These are phyloP conservation scores for Xylaria sp. DNA, from an alignment of 2,329 filamentous ascomycete species.

Conservation along the genomic window DNA sequence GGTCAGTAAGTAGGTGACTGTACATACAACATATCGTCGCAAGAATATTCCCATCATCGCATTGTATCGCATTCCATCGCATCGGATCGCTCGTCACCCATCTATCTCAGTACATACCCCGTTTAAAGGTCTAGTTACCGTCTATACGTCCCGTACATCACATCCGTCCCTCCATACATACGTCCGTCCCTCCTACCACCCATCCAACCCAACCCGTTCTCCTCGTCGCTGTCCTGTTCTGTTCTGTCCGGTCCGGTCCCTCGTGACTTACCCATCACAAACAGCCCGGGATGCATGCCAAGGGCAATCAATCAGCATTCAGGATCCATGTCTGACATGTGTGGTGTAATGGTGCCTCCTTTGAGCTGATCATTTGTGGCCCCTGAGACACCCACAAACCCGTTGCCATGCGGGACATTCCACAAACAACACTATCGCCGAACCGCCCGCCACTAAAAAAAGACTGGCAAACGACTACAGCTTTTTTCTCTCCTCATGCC, in stretches of 20 bases:
- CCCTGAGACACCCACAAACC: conserved; percentile 30
- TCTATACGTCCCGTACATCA: background rate
- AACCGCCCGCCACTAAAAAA: conserved; percentile 13
- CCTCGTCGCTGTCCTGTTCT: background rate
- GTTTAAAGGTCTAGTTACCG: background rate
- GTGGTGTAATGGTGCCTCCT: conserved; percentile 22
- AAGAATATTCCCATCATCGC: conserved; percentile 17
- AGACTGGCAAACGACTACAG: background rate
- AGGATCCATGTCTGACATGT: conserved; percentile 35
- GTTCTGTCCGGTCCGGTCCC: conserved; percentile 20
- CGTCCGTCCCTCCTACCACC: conserved; percentile 9
- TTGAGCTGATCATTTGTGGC: conserved; percentile 30
- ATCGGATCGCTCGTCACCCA: conserved; percentile 6
- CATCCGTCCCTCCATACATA: conserved; percentile 6
- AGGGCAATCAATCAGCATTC: conserved; percentile 33
- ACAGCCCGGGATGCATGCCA: conserved; percentile 29
- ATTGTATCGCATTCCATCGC: background rate
- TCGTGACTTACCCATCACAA: conserved; percentile 38
- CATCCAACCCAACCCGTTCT: conserved; percentile 2
- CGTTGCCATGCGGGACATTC: conserved; percentile 33
- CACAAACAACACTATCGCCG: conserved; percentile 31
- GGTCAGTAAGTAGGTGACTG: background rate
- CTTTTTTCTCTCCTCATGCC: conserved; percentile 11
- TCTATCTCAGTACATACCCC: background rate
- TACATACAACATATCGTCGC: conserved; percentile 2